Conservation (phyloP, 1,139 yeast species). For the Diutina siamensis region DNA sequence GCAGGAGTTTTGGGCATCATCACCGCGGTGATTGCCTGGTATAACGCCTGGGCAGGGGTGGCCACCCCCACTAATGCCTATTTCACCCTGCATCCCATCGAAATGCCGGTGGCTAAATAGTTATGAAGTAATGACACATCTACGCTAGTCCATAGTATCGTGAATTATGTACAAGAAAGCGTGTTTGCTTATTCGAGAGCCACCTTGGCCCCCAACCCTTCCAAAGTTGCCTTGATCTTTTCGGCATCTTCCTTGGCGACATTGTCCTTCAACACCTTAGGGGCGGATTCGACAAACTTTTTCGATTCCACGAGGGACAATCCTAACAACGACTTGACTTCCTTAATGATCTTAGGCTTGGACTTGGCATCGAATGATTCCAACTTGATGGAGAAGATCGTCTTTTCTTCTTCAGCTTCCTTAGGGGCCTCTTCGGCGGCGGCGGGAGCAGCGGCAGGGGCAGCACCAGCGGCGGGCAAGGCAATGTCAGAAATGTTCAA, state of each 20-base stretch:
- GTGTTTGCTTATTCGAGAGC: slow-evolving; percentile 50
- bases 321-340: slow-evolving; percentile 85
- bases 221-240: slow-evolving; percentile 84
- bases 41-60: slow-evolving; percentile 35
- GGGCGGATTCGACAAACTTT: slow-evolving; percentile 96
- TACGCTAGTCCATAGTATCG: too few relatives aligned
- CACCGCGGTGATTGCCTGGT: slow-evolving; percentile 52
- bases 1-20: slow-evolving; percentile 62
- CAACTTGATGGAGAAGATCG: slow-evolving; percentile 82
- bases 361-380: slow-evolving; percentile 91
- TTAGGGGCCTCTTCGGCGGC: slow-evolving; percentile 67
- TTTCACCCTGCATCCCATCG: slow-evolving; percentile 22
- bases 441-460: slow-evolving; percentile 55
- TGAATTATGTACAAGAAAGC: neutral
- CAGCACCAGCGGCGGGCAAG: slow-evolving; percentile 64
- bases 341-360: slow-evolving; percentile 96
- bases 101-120: slow-evolving; percentile 12
- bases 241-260: slow-evolving; percentile 86
- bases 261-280: slow-evolving; percentile 80
- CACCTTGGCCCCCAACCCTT: slow-evolving; percentile 91
- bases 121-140: neutral
- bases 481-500: slow-evolving; percentile 91
- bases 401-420: slow-evolving; percentile 83
- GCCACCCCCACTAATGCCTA: slow-evolving; percentile 27
- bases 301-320: slow-evolving; percentile 92